Conservation (phyloP, 2,329 filamentous ascomycete genomes). For the Ceratocystis variospora region DNA sequence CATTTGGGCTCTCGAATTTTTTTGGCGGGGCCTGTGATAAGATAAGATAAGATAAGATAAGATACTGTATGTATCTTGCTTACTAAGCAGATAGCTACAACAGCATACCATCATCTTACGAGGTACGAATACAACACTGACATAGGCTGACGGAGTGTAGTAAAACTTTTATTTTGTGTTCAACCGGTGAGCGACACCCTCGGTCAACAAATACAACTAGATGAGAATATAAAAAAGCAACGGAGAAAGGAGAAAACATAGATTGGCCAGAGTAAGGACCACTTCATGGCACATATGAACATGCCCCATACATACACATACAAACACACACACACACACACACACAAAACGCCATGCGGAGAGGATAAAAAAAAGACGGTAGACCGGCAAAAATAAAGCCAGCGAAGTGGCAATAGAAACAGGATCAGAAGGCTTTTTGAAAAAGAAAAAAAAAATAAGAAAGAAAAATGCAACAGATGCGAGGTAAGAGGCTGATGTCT, state of each 20-base stretch:
- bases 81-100: neutral
- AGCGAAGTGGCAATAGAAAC: neutral
- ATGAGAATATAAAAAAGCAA: neutral
- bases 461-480: neutral
- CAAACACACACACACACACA: neutral
- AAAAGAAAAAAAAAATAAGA: neutral
- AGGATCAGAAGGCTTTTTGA: neutral
- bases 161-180: neutral
- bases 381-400: neutral
- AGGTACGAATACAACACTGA: neutral
- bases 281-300: too few relatives aligned
- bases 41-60: constrained; percentile 13
- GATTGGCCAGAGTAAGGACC: neutral
- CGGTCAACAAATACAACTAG: neutral
- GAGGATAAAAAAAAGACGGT: neutral
- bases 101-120: too few relatives aligned
- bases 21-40: constrained; percentile 17
- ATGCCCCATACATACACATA: constrained; percentile 9
- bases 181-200: neutral
- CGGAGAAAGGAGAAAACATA: neutral
- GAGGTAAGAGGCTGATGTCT: too few relatives aligned
- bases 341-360: constrained; percentile 11
- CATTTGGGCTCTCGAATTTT: constrained; percentile 15
- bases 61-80: neutral
- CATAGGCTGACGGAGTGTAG: neutral